phyloP scores from a whole-genome alignment of 352 stramenopile species.

The Globisporangium uncinulatum region DNA sequence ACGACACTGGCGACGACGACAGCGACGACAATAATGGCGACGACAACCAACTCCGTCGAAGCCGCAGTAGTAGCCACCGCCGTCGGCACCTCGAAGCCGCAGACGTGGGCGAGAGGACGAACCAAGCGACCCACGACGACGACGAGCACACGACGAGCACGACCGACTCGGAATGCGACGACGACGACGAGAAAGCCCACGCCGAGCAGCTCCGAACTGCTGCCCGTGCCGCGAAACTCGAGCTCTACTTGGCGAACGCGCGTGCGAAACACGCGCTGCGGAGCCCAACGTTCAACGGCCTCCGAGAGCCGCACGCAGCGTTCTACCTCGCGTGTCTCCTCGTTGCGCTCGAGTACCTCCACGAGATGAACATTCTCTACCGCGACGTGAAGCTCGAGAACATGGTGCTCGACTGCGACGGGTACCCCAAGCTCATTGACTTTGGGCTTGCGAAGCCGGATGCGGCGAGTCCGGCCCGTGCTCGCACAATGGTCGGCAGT shows the following conservation, averaged over 20 bases:
- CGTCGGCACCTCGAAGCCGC: background rate
- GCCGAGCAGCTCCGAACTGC: background rate
- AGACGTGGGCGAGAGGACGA: background rate
- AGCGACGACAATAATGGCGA: slow-evolving; percentile 13
- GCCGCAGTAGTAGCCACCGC: background rate
- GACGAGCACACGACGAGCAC: slow-evolving; percentile 18
- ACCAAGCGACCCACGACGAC: slow-evolving; percentile 11
- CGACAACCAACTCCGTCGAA: no score
- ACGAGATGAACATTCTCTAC: slow-evolving; percentile 69
- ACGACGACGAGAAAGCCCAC: slow-evolving; percentile 17
- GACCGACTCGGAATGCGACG: slow-evolving; percentile 39
- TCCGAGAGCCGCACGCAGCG: slow-evolving; percentile 47
- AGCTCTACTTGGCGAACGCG: slow-evolving; percentile 35
- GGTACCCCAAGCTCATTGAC: slow-evolving; percentile 85
- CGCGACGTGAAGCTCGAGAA: slow-evolving; percentile 90
- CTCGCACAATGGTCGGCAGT: slow-evolving; percentile 68
- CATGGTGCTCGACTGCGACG: slow-evolving; percentile 75
- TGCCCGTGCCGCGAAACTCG: slow-evolving; percentile 2
- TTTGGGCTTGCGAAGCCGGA: slow-evolving; percentile 75
- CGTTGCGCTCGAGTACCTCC: slow-evolving; percentile 68
- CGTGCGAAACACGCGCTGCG: slow-evolving; percentile 29
- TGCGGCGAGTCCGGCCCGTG: slow-evolving; percentile 37
- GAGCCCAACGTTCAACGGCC: slow-evolving; percentile 17
- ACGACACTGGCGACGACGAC: slow-evolving; percentile 37
- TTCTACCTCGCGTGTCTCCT: slow-evolving; percentile 93